phyloP scores from a whole-genome alignment of 495 filamentous ascomycete species.

The Aspergillus homomorphus region DNA sequence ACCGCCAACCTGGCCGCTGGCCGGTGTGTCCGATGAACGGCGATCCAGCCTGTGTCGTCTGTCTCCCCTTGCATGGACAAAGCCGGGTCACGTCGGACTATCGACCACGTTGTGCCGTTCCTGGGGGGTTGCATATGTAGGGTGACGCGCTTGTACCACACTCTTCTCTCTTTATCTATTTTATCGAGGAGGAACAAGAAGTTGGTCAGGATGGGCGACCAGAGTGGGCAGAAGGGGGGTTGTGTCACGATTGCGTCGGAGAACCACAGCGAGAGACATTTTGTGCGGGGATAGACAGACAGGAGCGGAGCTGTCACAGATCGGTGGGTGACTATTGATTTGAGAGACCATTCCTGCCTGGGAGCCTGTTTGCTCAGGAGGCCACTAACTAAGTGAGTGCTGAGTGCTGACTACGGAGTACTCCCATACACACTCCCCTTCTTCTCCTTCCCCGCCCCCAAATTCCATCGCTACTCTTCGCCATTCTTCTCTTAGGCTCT shows the following conservation, averaged over 20 bases:
- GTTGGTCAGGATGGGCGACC: not conserved
- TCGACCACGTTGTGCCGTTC: slow-evolving; percentile 15
- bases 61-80: slow-evolving; percentile 14
- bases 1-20: slow-evolving; percentile 3
- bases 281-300: not conserved
- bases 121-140: slow-evolving; percentile 8
- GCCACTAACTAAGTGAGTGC: too few relatives aligned
- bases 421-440: too few relatives aligned
- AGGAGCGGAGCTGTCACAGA: slow-evolving; percentile 17
- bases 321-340: slow-evolving; percentile 14
- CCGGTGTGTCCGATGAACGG: slow-evolving; percentile 14
- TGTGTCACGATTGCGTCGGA: slow-evolving; percentile 13
- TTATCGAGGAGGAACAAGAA: not conserved
- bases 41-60: not conserved
- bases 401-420: not conserved
- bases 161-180: not conserved
- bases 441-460: not conserved
- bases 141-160: not conserved
- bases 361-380: not conserved
- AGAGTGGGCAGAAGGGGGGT: not conserved
- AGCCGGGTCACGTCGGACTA: not conserved
- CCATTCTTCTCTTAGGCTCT: not conserved
- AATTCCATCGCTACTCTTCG: not conserved
- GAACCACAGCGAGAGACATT: not conserved
- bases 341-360: too few relatives aligned